Conservation (phyloP, 768 basidiomycete genomes). For the Fistulinella prunicolor region DNA sequence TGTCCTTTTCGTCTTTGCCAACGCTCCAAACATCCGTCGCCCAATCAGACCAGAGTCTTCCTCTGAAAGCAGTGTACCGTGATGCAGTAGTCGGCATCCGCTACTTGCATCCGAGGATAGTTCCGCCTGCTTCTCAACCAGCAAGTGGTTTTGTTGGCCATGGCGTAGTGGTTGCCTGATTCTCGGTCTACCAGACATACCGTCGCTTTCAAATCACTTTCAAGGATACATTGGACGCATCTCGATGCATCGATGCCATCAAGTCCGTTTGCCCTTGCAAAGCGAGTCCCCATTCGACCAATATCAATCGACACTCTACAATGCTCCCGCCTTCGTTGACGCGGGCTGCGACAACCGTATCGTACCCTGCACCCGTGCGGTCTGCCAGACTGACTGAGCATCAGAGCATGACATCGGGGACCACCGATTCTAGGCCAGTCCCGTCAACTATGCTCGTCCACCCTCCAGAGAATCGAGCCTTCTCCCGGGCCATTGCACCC, state of each 20-base stretch:
- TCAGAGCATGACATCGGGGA: constrained; percentile 1
- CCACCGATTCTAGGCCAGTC: neutral
- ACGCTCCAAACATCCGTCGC: constrained; percentile 26
- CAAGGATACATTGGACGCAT: constrained; percentile 42
- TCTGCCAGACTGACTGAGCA: neutral
- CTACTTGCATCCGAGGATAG: constrained; percentile 54
- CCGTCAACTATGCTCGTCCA: constrained; percentile 1
- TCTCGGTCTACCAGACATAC: constrained; percentile 46
- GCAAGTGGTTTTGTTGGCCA: constrained; percentile 22
- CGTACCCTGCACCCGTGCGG: neutral
- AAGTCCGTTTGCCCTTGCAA: constrained; percentile 74
- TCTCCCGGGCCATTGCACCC: constrained; percentile 4
- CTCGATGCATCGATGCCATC: constrained; percentile 60
- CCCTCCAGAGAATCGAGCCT: neutral
- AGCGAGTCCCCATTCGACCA: constrained; percentile 41
- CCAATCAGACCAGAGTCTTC: constrained; percentile 51
- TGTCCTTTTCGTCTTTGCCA: constrained; percentile 57
- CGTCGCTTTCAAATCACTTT: constrained; percentile 79
- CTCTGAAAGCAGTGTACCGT: constrained; percentile 79
- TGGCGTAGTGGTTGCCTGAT: constrained; percentile 5
- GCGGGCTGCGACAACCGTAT: constrained; percentile 14
- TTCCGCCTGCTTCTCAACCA: constrained; percentile 27
- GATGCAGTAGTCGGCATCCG: constrained; percentile 72
- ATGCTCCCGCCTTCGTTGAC: constrained; percentile 14
- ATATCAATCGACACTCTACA: constrained; percentile 16